Percentiles rank a stretch among this genome's conserved stretches.
These are phyloP conservation scores for Sporisorium graminicola DNA, from an alignment of 1,284 basidiomycete genomes.

Conservation along the genomic window DNA sequence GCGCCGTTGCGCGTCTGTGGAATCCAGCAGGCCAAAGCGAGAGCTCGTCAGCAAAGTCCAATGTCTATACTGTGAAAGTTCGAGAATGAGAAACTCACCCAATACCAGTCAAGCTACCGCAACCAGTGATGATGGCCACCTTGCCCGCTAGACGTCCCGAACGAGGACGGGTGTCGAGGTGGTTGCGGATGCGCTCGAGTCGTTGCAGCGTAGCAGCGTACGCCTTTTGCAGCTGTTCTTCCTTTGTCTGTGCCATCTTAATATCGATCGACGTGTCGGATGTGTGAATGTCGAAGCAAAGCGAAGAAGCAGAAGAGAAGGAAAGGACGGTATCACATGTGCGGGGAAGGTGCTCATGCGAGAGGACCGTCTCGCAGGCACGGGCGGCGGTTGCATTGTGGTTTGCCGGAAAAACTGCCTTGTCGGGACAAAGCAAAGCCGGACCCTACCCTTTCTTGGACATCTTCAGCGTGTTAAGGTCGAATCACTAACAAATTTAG, in stretches of 20 bases:
- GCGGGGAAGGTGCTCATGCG: neutral
- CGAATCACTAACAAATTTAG: neutral
- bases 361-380: neutral
- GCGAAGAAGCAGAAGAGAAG: neutral
- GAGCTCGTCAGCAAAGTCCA: constrained; percentile 1
- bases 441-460: neutral
- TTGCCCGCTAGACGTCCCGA: constrained; percentile 79
- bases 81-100: constrained; percentile 37
- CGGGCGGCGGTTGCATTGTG: neutral
- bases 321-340: neutral
- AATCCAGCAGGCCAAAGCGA: neutral
- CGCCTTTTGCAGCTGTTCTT: constrained; percentile 41
- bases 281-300: neutral
- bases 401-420: neutral
- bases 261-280: neutral
- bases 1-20: constrained; percentile 27
- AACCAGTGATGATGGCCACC: constrained; percentile 89
- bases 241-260: constrained; percentile 31
- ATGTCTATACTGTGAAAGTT: neutral
- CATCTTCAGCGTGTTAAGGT: neutral
- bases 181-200: constrained; percentile 79
- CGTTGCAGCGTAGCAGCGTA: constrained; percentile 68
- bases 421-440: constrained; percentile 10
- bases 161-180: constrained; percentile 76
- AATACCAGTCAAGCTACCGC: constrained; percentile 62